Evolutionary conservation across 2,329 filamentous ascomycete genomes (phyloP).

Genomic region (Aspergillus ibericus): DNA sequence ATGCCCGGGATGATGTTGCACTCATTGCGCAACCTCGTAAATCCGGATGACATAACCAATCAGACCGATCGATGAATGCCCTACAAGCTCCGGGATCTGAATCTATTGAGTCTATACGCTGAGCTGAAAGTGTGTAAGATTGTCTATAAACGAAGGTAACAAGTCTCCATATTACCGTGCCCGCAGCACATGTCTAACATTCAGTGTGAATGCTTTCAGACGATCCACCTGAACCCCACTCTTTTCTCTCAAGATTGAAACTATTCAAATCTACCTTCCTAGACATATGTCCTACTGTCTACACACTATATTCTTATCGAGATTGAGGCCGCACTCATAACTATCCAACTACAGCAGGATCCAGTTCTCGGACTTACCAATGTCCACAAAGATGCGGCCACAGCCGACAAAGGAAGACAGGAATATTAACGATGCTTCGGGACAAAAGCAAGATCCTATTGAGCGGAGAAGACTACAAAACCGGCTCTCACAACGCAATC

Average conservation of each 20-base stretch:
- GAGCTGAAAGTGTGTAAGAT: not conserved
- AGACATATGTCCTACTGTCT: not conserved
- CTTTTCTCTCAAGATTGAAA: not conserved
- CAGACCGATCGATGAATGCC: not conserved
- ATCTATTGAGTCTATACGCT: not conserved
- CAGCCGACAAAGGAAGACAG: not conserved
- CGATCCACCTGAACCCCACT: not conserved
- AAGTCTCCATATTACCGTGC: not conserved
- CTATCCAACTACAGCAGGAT: not conserved
- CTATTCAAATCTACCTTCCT: not conserved
- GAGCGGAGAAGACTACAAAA: constrained; percentile 34
- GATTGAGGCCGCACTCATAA: not conserved
- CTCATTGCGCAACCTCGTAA: constrained; percentile 9
- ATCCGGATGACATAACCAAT: not conserved
- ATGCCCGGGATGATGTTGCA: constrained; percentile 3
- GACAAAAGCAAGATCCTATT: constrained; percentile 29
- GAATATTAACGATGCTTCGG: not conserved
- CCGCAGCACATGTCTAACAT: not conserved
- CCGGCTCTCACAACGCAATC: constrained; percentile 35
- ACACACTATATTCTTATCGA: not conserved
- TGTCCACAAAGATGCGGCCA: not conserved
- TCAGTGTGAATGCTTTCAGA: not conserved
- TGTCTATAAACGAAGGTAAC: not conserved
- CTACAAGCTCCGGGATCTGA: not conserved
- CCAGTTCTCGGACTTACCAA: not conserved